Evolutionary conservation across 169 alveolate species (phyloP), one percentile per base, ranked within the genome.

Genomic region (Plasmodium sp.): DNA sequence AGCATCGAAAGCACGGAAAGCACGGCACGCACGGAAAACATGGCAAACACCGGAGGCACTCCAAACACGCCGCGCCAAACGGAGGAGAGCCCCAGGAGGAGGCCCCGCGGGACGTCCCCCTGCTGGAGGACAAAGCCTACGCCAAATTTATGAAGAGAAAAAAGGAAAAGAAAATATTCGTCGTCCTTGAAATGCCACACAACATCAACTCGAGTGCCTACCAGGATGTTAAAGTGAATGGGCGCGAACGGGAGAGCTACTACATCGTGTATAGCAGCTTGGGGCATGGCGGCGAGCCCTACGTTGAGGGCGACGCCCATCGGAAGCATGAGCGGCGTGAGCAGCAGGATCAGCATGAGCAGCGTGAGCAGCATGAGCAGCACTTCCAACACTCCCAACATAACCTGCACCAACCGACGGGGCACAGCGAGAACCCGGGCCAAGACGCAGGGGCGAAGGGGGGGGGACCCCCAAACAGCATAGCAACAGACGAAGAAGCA

Each of bases 121-220:
- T 92, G 27, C 45, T 72, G 16, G 67, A 92, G 22, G 92, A 81
- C 43, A 62, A 81, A 73, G 71, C 33, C 27, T 92, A 92, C 67
- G 56, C 58, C n/a, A 73, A 92, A 18, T 92, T 92, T 92, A 22
- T 31, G 54, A 22, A 62, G 41, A 77, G 1, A 34, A 51, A 82
- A 73, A 92, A 92, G 33, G 81, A 92, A 14, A 92, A 71, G 16
- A 81, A 92, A 48, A 10, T 92, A 27, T 92, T 92, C 62, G 62
- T 92, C 12, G 39, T 73, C 48, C 41, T 92, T 41, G 92, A 92
- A 72, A 73, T 92, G 33, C 95, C 95, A n/a, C 73, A 92, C 79
- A 82, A 92, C 27, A 73, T 83, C 5, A 36, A 92, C 45, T 73
- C 92, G 34, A 74, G 92, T 36, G 12, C 48, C 4, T 92, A 92